Conservation (phyloP, 495 filamentous ascomycete genomes). For the Hypoxylon lenormandii region DNA sequence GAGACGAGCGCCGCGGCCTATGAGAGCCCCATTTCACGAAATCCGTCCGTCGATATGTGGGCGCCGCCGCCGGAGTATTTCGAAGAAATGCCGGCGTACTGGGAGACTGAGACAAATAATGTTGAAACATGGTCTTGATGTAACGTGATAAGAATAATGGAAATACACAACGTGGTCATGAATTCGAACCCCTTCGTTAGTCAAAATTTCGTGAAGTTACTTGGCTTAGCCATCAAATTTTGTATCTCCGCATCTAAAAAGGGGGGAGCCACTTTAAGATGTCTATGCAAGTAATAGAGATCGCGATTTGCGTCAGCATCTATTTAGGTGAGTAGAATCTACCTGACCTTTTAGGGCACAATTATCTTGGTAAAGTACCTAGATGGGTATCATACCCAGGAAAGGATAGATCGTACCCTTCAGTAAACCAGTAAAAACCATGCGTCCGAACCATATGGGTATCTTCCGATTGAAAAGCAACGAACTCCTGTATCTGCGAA, state of each 20-base stretch:
- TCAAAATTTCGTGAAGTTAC: too few species aligned
- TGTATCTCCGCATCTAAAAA: too few species aligned
- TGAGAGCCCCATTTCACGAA: conserved; percentile 14
- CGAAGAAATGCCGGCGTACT: conserved; percentile 22
- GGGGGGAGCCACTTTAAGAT: too few species aligned
- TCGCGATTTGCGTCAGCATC: too few species aligned
- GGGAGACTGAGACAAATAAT: conserved; percentile 15
- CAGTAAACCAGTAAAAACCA: not conserved
- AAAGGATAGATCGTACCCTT: not conserved
- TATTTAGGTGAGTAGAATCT: too few species aligned
- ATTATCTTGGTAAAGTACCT: too few species aligned
- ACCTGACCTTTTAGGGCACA: too few species aligned
- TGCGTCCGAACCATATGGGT: conserved; percentile 15
- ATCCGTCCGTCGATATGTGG: conserved; percentile 10
- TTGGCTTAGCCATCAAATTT: too few species aligned
- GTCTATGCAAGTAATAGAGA: too few species aligned
- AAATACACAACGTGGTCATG: not conserved
- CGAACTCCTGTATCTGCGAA: not conserved
- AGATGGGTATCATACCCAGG: not conserved
- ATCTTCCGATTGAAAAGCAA: conserved; percentile 29
- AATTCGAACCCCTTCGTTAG: too few species aligned
- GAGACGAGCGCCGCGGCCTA: conserved; percentile 34
- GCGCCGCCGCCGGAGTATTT: conserved; percentile 18
- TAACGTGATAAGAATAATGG: conserved; percentile 3
- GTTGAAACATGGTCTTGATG: conserved; percentile 4